Base-by-base conservation (phyloP, 2,329 filamentous ascomycete genomes). In the Epichloe typhina region DNA sequence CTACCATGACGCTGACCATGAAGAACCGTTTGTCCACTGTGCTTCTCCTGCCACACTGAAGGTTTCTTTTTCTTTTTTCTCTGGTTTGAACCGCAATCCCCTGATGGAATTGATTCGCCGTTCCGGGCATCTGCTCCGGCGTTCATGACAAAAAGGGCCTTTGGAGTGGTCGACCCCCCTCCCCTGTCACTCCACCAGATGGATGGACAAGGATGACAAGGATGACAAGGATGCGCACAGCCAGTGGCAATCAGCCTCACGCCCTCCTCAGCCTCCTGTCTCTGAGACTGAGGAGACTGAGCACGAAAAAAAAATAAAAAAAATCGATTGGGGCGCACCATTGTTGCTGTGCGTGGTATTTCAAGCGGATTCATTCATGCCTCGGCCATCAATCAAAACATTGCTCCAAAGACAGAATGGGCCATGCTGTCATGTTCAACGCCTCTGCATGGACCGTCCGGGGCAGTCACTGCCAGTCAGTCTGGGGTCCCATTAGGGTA, bases 171-270 rank as follows among this genome's bases (percentile, higher is more conserved):
- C 26, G 8, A 11, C 8, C 0, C 3, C 26, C 26, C 23, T 2
- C 23, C 3, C 40, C 19, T 17, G 17, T 31, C 38, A 17, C 48
- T 41, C 44, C 39, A 38, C 44, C 36, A 12, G 19, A 3, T 21
- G 12, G 21, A 17, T 17, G 17, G 17, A 17, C 17, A 17, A 17
- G 17, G 17, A 17, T 17, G 17, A 17, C 17, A 17, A 17, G 17
- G 17, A 17, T 17, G 17, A 42, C 51, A 39, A 51, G 46, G 50
- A 36, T 49, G 41, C 33, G 40, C 47, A 33, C 33, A 41, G 45
- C 40, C 45, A 46, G 49, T 50, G 41, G 45, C 23, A 44, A 50
- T 53, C 49, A 51, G 48, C 48, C 31, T 50, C 39, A 31, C 41
- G 40, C 35, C 40, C 44, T 46, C 51, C 45, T 17, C 17, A 17